Base-by-base conservation (phyloP, 148 eudicot genomes). In the Dysphania ambrosioides region DNA sequence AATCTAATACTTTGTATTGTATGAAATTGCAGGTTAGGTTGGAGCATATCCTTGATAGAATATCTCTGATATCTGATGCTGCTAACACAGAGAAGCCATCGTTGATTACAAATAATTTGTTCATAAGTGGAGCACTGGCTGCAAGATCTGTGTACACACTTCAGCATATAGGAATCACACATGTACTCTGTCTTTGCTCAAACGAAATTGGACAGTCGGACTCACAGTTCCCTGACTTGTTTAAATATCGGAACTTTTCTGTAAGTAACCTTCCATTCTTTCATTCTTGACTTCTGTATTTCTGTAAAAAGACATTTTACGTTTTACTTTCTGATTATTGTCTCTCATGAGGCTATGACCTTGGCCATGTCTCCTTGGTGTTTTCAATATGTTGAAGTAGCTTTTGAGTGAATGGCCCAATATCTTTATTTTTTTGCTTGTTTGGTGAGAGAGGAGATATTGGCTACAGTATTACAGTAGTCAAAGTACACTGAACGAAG, bases 191-290 rank as follows among this genome's bases (percentile, higher is more conserved):
- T 82, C 80, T 95, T 62, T 95, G 99, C 83, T 88, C 97, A 60
- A 95, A 95, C 78, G 99, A 95, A 88, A 87, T 88, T 76, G 99
- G 99, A 78, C 99, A 95, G 70, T 87, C 91, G 42, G 98, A 95
- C 79, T 87, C 93, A 51, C 98, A 95, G 76, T 86, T 84, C 76
- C 98, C 93, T 36, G 86, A 87, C 7, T 68, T 86, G 72, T 95
- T 92, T 67, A 85, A 85, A 72, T 95, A 92, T 77, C 86, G 75
- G 38, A 92, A 87, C 75, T 90, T 92, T 75, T 85, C 91, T 67
- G 98, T 95, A 84, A 88, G 97, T 87, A 24, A 31, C 64, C 15
- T 30, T 15, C 38, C 42, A 38, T 29, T 34, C 36, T n/a, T 30
- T 12, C 42, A 24, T 26, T 1, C 21, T 24, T 16, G 30, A 64